phyloP scores from a whole-genome alignment of 148 eudicot genomes.

The Heliamphora exappendiculata region DNA sequence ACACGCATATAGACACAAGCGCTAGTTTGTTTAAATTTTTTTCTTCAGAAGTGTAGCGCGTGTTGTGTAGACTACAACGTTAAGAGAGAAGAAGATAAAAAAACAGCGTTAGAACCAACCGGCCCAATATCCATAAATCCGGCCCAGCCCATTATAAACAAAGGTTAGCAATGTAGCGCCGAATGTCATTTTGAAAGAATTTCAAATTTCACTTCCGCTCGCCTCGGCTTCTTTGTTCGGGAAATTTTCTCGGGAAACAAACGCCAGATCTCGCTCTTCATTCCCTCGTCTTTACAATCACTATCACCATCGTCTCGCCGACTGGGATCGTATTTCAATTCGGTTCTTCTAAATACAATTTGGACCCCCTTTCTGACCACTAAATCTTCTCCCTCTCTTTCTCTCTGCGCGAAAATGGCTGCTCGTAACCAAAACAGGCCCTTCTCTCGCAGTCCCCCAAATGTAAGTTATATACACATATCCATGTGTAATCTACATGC shows the following conservation, averaged over 20 bases:
- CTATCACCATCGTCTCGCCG: background rate
- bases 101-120: too few relatives aligned
- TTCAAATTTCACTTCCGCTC: background rate
- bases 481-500: background rate
- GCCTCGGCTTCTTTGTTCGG: background rate
- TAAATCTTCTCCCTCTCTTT: background rate
- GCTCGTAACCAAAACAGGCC: slow-evolving; percentile 42
- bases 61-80: too few relatives aligned
- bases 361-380: background rate
- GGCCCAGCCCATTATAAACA: background rate
- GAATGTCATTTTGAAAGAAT: slow-evolving; percentile 8
- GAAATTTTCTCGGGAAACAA: slow-evolving; percentile 1
- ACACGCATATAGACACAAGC: too few relatives aligned
- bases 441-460: slow-evolving; percentile 37
- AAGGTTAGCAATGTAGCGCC: background rate
- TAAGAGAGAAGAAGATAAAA: too few relatives aligned
- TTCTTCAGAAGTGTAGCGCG: too few relatives aligned
- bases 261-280: slow-evolving; percentile 10
- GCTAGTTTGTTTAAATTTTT: too few relatives aligned
- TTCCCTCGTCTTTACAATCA: background rate
- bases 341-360: background rate
- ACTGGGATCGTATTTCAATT: background rate
- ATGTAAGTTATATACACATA: slow-evolving; percentile 13
- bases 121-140: background rate
- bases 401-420: slow-evolving; percentile 21